Percentiles rank a stretch among this genome's conserved stretches.
Evolutionary conservation across 768 basidiomycete genomes (phyloP).

Genomic region (Megacollybia marginata): DNA sequence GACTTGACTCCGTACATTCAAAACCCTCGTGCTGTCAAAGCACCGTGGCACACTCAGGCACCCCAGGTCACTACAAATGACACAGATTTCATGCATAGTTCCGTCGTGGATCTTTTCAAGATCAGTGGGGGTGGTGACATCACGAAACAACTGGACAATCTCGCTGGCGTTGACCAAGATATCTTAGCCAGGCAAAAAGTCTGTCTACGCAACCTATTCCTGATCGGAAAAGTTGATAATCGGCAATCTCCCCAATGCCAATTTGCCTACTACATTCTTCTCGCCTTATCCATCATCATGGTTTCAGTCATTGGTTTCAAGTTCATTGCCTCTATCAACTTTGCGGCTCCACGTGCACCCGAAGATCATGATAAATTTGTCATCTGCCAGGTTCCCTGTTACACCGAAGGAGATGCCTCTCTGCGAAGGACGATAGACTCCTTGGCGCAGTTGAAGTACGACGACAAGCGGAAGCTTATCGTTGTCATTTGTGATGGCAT

Average conservation of each 20-base stretch:
- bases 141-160: slow-evolving; percentile 61
- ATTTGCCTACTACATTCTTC: slow-evolving; percentile 87
- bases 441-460: slow-evolving; percentile 89
- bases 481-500: slow-evolving; percentile 96
- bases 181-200: slow-evolving; percentile 69
- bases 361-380: slow-evolving; percentile 97
- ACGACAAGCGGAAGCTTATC: slow-evolving; percentile 95
- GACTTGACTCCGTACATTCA: slow-evolving; percentile 78
- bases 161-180: slow-evolving; percentile 47
- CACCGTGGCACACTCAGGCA: slow-evolving; percentile 40
- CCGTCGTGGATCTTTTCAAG: slow-evolving; percentile 70
- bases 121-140: slow-evolving; percentile 70
- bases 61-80: slow-evolving; percentile 33
- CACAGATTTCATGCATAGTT: slow-evolving; percentile 62
- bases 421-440: slow-evolving; percentile 89
- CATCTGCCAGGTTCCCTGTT: slow-evolving; percentile 97
- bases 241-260: slow-evolving; percentile 87
- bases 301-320: slow-evolving; percentile 94
- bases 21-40: slow-evolving; percentile 49
- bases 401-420: slow-evolving; percentile 90
- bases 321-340: slow-evolving; percentile 86
- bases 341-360: slow-evolving; percentile 70
- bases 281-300: slow-evolving; percentile 87
- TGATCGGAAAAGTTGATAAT: slow-evolving; percentile 86
- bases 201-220: slow-evolving; percentile 90